A percentile compares a stretch with the other conserved stretches of the same genome.
Evolutionary conservation across 1,284 basidiomycete genomes (phyloP).

Genomic region (Paramarasmius palmivorus): DNA sequence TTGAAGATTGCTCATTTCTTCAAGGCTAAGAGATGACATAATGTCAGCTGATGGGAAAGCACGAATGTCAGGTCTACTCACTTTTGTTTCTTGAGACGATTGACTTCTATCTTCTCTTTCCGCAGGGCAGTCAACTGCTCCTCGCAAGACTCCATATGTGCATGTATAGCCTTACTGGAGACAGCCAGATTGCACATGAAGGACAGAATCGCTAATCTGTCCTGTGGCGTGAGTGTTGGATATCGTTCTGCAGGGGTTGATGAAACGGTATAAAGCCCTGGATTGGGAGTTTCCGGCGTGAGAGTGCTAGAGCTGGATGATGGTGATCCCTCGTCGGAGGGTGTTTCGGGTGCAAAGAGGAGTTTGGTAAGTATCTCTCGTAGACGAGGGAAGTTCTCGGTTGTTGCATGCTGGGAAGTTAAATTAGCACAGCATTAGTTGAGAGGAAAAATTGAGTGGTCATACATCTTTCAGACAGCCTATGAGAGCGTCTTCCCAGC

Average conservation of each 20-base stretch:
- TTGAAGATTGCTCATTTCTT: constrained; percentile 71
- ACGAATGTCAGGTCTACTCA: constrained; percentile 42
- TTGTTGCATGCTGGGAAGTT: constrained; percentile 68
- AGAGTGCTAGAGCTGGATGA: constrained; percentile 47
- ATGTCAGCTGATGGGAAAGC: constrained; percentile 5
- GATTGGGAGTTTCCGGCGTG: constrained; percentile 34
- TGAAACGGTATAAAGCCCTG: constrained; percentile 33
- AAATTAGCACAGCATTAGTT: constrained; percentile 18
- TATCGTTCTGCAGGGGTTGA: constrained; percentile 73
- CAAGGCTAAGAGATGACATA: constrained; percentile 45
- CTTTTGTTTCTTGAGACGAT: constrained; percentile 85
- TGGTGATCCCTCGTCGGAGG: constrained; percentile 37
- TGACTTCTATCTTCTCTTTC: constrained; percentile 95
- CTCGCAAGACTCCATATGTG: constrained; percentile 90
- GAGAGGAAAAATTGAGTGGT: constrained; percentile 18
- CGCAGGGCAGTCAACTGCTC: constrained; percentile 87
- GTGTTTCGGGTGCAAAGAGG: constrained; percentile 63
- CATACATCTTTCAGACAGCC: constrained; percentile 89
- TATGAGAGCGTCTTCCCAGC: constrained; percentile 85
- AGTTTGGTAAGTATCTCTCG: constrained; percentile 76
- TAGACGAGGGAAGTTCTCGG: constrained; percentile 72
- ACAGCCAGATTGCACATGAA: constrained; percentile 91
- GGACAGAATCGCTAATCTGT: constrained; percentile 83
- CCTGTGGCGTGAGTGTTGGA: constrained; percentile 66
- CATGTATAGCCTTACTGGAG: constrained; percentile 85